Evolutionary conservation across 164 flowering plant genomes (phyloP).

Genomic region (Piper betle): DNA sequence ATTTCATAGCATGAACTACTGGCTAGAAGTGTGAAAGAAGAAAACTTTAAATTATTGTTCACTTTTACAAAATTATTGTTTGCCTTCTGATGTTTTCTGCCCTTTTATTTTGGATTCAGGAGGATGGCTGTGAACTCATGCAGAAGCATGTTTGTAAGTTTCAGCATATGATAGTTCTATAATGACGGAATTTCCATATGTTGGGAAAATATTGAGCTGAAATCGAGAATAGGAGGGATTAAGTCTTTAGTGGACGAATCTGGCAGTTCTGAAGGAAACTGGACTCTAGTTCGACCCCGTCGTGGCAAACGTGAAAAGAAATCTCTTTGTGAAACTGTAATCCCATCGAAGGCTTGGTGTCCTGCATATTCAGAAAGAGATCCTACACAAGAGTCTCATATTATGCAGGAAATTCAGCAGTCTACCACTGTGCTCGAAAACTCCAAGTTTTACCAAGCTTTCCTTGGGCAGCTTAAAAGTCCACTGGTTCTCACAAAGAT

Average conservation of each 20-base stretch:
- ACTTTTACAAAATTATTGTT: too few species aligned
- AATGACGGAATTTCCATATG: too few species aligned
- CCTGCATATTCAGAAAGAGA: slow-evolving; percentile 39
- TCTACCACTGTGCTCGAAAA: slow-evolving; percentile 38
- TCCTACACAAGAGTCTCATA: slow-evolving; percentile 25
- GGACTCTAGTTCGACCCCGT: slow-evolving; percentile 64
- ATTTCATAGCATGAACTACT: too few species aligned
- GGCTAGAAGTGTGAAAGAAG: too few species aligned
- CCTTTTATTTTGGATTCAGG: too few species aligned
- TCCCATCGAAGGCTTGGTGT: slow-evolving; percentile 31
- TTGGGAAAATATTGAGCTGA: too few species aligned
- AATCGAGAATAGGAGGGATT: too few species aligned
- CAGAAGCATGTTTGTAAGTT: too few species aligned
- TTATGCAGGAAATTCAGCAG: slow-evolving; percentile 43
- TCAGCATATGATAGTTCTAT: too few species aligned
- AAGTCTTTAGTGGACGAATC: not conserved
- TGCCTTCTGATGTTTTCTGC: too few species aligned
- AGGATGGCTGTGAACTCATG: too few species aligned
- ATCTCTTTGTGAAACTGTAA: slow-evolving; percentile 8
- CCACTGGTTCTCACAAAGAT: slow-evolving; percentile 19
- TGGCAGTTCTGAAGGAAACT: slow-evolving; percentile 15
- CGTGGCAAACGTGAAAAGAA: slow-evolving; percentile 30
- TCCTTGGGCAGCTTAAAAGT: slow-evolving; percentile 38
- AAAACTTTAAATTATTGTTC: too few species aligned
- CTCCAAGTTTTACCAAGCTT: slow-evolving; percentile 33